Percentiles rank a stretch among this genome's conserved stretches.
phyloP scores from a whole-genome alignment of 306 rosid genomes.

The Castanospermum australe region DNA sequence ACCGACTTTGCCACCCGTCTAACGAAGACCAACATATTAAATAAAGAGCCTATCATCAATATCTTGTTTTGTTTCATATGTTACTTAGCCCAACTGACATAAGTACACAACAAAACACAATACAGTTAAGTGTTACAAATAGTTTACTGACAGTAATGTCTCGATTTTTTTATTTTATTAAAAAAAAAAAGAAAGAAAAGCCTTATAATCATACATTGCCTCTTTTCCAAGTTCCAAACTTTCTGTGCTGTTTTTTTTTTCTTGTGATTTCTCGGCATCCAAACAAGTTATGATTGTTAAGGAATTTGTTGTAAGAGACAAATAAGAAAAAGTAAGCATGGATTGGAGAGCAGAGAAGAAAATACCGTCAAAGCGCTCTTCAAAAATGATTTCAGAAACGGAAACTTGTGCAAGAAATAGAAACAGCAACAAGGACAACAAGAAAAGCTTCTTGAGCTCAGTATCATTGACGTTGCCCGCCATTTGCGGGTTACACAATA shows the following conservation, averaged over 20 bases:
- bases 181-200: too few relatives aligned
- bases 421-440: conserved; percentile 22
- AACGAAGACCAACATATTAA: conserved; percentile 13
- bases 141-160: not conserved
- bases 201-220: too few relatives aligned
- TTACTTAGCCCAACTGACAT: not conserved
- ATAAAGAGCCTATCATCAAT: not conserved
- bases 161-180: not conserved
- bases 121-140: not conserved
- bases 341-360: not conserved
- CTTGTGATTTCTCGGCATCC: conserved; percentile 14
- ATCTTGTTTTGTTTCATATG: not conserved
- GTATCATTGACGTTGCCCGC: conserved; percentile 18
- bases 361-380: conserved; percentile 83
- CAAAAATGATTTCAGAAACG: conserved; percentile 71
- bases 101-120: not conserved
- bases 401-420: conserved; percentile 36
- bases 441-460: conserved; percentile 12
- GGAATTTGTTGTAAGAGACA: not conserved
- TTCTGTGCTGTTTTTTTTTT: not conserved
- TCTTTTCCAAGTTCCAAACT: not conserved
- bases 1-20: conserved; percentile 86
- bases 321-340: not conserved
- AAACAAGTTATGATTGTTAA: conserved; percentile 3
- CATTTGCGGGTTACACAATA: conserved; percentile 34